Evolutionary conservation across 177 flowering plant genomes (phyloP).

Genomic region (Vitis hybrid): DNA sequence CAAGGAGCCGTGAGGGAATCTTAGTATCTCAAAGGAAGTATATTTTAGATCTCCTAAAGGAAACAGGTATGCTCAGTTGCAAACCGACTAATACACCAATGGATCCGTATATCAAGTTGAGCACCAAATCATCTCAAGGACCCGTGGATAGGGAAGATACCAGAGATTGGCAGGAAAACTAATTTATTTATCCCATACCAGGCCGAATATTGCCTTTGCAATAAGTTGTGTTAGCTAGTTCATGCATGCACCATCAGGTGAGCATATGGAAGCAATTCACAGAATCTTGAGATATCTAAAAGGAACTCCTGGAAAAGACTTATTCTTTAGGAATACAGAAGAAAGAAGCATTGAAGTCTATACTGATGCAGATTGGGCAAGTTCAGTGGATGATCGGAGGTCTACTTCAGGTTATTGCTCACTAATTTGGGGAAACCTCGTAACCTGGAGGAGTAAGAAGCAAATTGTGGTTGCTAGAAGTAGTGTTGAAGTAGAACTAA

Average conservation of each 20-base stretch:
- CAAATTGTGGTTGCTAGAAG: too few relatives aligned
- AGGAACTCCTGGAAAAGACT: too few relatives aligned
- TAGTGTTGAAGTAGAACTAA: too few relatives aligned
- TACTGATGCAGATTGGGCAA: too few relatives aligned
- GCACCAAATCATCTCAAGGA: background rate
- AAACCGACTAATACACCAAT: background rate
- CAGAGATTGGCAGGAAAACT: background rate
- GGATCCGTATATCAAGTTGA: background rate
- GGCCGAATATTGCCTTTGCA: slow-evolving; percentile 9
- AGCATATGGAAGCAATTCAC: background rate
- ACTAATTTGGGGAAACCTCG: too few relatives aligned
- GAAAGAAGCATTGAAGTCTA: too few relatives aligned
- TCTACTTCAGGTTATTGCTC: too few relatives aligned
- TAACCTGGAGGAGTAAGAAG: too few relatives aligned
- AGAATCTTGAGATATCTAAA: background rate
- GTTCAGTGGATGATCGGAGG: too few relatives aligned
- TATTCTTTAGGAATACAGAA: too few relatives aligned
- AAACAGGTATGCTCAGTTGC: background rate
- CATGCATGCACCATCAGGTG: background rate
- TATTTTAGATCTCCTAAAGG: background rate
- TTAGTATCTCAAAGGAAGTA: background rate
- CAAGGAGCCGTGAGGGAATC: background rate
- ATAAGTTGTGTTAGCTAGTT: slow-evolving; percentile 9
- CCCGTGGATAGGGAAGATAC: background rate
- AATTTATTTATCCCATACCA: background rate